Evolutionary conservation across 2,329 filamentous ascomycete genomes (phyloP), one percentile per base, ranked within the genome.

Genomic region (Phaeosphaeria sp.): DNA sequence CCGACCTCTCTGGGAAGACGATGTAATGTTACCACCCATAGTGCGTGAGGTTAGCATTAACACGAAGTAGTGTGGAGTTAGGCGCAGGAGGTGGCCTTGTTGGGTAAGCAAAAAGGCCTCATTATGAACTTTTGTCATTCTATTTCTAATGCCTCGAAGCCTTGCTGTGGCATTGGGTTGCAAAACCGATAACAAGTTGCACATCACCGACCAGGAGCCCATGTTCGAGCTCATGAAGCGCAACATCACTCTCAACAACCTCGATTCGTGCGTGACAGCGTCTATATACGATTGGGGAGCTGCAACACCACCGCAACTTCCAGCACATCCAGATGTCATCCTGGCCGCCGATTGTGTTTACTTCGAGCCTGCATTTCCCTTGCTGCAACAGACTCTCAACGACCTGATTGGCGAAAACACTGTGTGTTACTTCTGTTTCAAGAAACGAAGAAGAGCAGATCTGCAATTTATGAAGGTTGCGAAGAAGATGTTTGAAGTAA

Each of bases 301-400:
- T 30, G 69, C 80, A 17, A 71, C 75, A 30, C 74, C 79, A 59
- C 54, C 77, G 56, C 52, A 67, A 55, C 61, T 81, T 50, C 77
- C 82, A 54, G 81, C 83, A 66, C 85, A 85, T 61, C 92, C 93
- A 18, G 88, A 93, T 69, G 83, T 97, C 54, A 88, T 99, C 55
- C 84, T 98, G n/a, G 95, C 95, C 3, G 94, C 93, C 42, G 95
- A 98, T 77, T 98, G 94, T 78, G 93, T 97, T 49, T 99, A 98
- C 81, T 96, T 96, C 76, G 95, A 98, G 78, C 93, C 94, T 2
- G 92, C 95, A 1, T 98, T 98, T 72, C 93, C 94, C 27, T 82
- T 97, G 33, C 84, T 99, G 47, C 85, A 95, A 72, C 81, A 87
- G 62, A 98, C 94, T 6, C 80, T 98, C 64, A 82, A 85, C 58